Percentiles rank a stretch among this genome's conserved stretches.
Evolutionary conservation across 331 rosid genomes (phyloP).

Genomic region (Rosa hybrid): DNA sequence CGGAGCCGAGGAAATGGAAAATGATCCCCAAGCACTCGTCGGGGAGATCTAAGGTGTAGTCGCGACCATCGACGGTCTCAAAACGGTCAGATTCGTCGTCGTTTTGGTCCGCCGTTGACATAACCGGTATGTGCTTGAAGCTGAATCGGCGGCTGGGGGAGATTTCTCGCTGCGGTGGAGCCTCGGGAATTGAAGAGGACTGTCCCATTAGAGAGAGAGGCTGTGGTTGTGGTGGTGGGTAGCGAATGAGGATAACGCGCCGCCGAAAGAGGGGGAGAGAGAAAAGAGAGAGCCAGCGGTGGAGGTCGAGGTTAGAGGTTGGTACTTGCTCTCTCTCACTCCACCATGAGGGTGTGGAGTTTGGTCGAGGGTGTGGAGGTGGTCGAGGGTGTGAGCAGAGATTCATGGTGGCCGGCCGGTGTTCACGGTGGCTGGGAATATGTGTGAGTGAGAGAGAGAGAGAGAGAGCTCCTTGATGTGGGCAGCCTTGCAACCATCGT

Average conservation of each 20-base stretch:
- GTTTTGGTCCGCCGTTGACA: neutral
- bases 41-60: constrained; percentile 57
- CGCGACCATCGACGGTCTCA: constrained; percentile 25
- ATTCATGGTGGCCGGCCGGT: too few relatives aligned
- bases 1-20: constrained; percentile 53
- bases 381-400: too few relatives aligned
- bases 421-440: too few relatives aligned
- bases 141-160: constrained; percentile 29
- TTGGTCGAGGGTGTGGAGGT: too few relatives aligned
- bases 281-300: neutral
- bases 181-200: constrained; percentile 43
- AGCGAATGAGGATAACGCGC: constrained; percentile 2
- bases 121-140: constrained; percentile 19
- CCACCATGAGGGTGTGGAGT: too few relatives aligned
- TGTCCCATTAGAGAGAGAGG: constrained; percentile 49
- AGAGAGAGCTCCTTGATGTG: too few relatives aligned
- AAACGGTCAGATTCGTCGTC: constrained; percentile 16
- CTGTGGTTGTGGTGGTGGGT: neutral
- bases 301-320: too few relatives aligned
- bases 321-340: too few relatives aligned
- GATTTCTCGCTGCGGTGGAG: constrained; percentile 28
- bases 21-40: constrained; percentile 67
- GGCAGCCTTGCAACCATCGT: too few relatives aligned
- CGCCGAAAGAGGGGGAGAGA: neutral
- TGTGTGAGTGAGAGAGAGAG: too few relatives aligned